Evolutionary conservation across 257 asterid genomes (phyloP).

Genomic region (Petunia axillaris): DNA sequence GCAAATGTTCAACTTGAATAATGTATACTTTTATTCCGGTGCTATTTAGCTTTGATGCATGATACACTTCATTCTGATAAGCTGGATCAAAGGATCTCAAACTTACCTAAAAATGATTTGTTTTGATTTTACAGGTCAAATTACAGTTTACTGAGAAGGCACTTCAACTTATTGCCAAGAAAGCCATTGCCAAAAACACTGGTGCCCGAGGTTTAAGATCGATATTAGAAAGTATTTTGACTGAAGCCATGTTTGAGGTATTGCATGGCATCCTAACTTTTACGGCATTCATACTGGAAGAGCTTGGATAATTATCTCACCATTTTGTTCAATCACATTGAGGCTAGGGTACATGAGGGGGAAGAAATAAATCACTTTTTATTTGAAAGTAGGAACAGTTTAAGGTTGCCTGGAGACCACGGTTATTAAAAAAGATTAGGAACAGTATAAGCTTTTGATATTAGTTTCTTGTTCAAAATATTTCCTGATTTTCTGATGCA

Average conservation of each 20-base stretch:
- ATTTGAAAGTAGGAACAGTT: not conserved
- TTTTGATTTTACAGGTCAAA: constrained; percentile 52
- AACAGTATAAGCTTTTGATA: not conserved
- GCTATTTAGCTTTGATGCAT: not conserved
- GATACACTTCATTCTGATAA: constrained; percentile 1
- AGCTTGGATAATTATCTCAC: not conserved
- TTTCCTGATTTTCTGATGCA: not conserved
- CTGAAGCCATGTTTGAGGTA: constrained; percentile 97
- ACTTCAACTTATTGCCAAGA: constrained; percentile 71
- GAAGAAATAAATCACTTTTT: not conserved
- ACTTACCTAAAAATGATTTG: not conserved
- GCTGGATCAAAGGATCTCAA: not conserved
- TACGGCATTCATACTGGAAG: constrained; percentile 13
- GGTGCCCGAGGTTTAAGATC: constrained; percentile 98
- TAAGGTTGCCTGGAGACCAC: not conserved
- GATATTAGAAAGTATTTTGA: constrained; percentile 76
- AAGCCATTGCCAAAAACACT: constrained; percentile 74
- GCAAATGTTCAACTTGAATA: constrained; percentile 81
- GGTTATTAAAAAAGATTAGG: not conserved
- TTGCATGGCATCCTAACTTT: not conserved
- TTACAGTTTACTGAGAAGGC: constrained; percentile 70
- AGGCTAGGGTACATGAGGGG: not conserved
- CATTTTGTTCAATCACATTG: not conserved
- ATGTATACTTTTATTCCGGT: constrained; percentile 49
- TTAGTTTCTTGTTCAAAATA: not conserved